Evolutionary conservation across 495 filamentous ascomycete genomes (phyloP), one percentile per base, ranked within the genome.

Genomic region (Aspergillus bertholletiae): DNA sequence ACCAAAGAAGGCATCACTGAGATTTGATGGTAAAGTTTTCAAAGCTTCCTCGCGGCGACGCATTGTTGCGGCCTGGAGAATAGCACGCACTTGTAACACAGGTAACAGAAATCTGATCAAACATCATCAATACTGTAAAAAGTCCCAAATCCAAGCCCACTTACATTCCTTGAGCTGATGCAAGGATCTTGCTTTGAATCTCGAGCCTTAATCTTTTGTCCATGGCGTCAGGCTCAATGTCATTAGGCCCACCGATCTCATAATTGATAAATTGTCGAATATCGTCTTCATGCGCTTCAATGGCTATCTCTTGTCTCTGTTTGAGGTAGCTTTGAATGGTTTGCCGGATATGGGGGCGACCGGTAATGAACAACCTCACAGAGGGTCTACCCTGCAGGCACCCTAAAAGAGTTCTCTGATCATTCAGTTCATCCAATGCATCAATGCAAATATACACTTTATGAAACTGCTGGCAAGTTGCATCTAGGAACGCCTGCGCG

Each of bases 201-300:
- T 58, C 55, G 28, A 17, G 27, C 53, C 43, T 50, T 44, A 64
- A 46, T 30, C 12, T 49, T 28, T 55, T 28, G 24, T 59, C 46
- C 52, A 64, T 64, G 47, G 51, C 53, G 24, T 53, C 45, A 43
- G 59, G 59, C 32, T 54, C 59, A 39, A 54, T 30, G 27, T 61
- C 59, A 51, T 57, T 57, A n/a, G 49, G 54, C n/a, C 55, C 59
- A 51, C 51, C 55, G 40, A 61, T 62, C 32, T 62, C 50, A 28
- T 41, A 37, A n/a, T 46, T 32, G 27, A 61, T 51, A 18, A 55
- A 57, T 18, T 15, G 30, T 55, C 32, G 46, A 54, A 59, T 61
- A 46, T 64, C 59, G 46, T 37, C 49, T 15, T 57, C 40, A 20
- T 51, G 50, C 12, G 61, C 59, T 40, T 60, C 37, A 50, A 63